Percentiles rank a stretch among this genome's conserved stretches.
phyloP scores from a whole-genome alignment of 352 stramenopile species.

The Phytophthora sp. region DNA sequence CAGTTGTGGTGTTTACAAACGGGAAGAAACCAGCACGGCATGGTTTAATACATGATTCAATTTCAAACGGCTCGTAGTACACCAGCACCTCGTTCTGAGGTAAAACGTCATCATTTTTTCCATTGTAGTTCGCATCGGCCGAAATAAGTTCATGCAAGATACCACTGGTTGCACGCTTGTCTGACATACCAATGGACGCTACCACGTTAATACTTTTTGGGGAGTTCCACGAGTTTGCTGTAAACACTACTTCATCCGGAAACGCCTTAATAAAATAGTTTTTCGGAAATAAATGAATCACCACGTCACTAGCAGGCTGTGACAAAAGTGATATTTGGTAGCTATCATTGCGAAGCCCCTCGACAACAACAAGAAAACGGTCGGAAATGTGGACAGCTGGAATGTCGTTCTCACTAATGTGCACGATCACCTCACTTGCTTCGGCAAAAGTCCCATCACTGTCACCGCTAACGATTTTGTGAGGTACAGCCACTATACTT shows the following conservation, averaged over 20 bases:
- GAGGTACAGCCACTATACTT: constrained; percentile 31
- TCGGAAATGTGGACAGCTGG: constrained; percentile 58
- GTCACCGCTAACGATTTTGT: constrained; percentile 43
- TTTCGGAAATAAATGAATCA: constrained; percentile 32
- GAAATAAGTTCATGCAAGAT: constrained; percentile 49
- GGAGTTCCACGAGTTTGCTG: constrained; percentile 39
- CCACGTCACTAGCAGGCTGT: constrained; percentile 44
- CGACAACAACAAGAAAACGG: constrained; percentile 50
- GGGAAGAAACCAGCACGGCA: constrained; percentile 65
- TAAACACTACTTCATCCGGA: constrained; percentile 45
- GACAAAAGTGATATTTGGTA: constrained; percentile 58
- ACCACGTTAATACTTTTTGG: constrained; percentile 44
- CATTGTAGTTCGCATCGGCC: constrained; percentile 47
- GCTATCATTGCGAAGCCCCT: constrained; percentile 52
- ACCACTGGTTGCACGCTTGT: constrained; percentile 8
- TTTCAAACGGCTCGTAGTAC: constrained; percentile 58
- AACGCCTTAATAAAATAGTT: constrained; percentile 34
- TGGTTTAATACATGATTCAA: constrained; percentile 50
- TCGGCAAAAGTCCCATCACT: constrained; percentile 40
- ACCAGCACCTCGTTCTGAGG: constrained; percentile 53
- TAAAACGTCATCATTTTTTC: constrained; percentile 29
- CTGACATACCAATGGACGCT: constrained; percentile 5
- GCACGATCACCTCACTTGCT: constrained; percentile 37
- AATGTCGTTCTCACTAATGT: constrained; percentile 61
- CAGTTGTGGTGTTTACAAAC: constrained; percentile 40